phyloP scores from a whole-genome alignment of 148 eudicot species.

The Rhododendron ferrugineum region DNA sequence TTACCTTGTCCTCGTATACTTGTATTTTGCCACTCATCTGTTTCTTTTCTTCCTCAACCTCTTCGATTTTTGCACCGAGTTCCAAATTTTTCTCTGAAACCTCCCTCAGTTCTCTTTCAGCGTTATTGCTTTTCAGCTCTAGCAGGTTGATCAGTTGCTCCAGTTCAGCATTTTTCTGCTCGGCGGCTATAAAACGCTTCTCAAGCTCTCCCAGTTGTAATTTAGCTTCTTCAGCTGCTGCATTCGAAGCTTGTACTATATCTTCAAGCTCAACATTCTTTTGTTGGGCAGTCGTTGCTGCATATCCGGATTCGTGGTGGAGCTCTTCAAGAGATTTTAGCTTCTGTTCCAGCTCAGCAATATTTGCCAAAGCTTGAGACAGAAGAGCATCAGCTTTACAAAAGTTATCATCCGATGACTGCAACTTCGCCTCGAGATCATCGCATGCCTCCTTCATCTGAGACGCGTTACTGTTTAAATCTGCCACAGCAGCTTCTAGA shows the following conservation, averaged over 20 bases:
- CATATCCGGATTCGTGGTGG: slow-evolving; percentile 43
- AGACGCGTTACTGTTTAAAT: slow-evolving; percentile 26
- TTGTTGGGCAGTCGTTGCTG: slow-evolving; percentile 31
- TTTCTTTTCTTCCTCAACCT: slow-evolving; percentile 40
- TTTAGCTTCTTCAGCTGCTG: slow-evolving; percentile 38
- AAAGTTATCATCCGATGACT: slow-evolving; percentile 51
- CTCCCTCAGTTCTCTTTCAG: slow-evolving; percentile 34
- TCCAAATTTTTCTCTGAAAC: slow-evolving; percentile 30
- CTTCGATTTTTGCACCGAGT: slow-evolving; percentile 19
- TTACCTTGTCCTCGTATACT: slow-evolving; percentile 30
- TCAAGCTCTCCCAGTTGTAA: slow-evolving; percentile 38
- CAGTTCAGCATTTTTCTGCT: slow-evolving; percentile 35
- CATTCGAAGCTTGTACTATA: slow-evolving; percentile 27
- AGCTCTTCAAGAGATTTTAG: slow-evolving; percentile 45
- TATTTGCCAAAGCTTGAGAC: slow-evolving; percentile 38
- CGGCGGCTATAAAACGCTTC: slow-evolving; percentile 20
- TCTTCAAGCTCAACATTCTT: slow-evolving; percentile 47
- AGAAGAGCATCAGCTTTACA: slow-evolving; percentile 42
- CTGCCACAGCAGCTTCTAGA: slow-evolving; percentile 42
- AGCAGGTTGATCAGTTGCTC: slow-evolving; percentile 32
- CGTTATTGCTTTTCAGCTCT: slow-evolving; percentile 36
- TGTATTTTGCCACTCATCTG: slow-evolving; percentile 21
- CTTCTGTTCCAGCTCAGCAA: slow-evolving; percentile 51
- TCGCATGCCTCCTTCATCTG: slow-evolving; percentile 40
- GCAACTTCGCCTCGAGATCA: slow-evolving; percentile 47